Base-by-base conservation (phyloP, 1,284 basidiomycete species). In the Cyathus olla region DNA sequence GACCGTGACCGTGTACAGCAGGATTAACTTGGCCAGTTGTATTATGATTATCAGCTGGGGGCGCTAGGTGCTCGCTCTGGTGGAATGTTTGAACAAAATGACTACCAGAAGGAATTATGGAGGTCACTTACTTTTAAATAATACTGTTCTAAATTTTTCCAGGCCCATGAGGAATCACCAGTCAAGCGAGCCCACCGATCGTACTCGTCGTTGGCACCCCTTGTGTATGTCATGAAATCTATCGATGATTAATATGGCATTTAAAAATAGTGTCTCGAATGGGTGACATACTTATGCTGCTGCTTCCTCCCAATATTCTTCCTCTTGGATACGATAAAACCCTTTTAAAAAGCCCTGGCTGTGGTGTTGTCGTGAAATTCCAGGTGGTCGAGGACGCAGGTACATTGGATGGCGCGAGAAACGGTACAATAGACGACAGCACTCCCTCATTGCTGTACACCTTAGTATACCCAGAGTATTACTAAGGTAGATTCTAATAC, bases 221-320 rank as follows among this genome's bases (percentile, higher is more conserved):
- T 55, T 28, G 61, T 67, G 42, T 63, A 67, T 27, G 61, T 56
- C 63, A 67, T 59, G 40, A 57, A 62, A 56, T 67, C 66, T 67
- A 57, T 19, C 15, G 29, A 24, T n/a, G 50, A 2, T 24, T 22
- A n/a, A 6, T 35, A 29, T 8, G 29, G 24, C 26, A 10, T 40
- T 22, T 15, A n/a, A 22, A 19, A 29, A 24, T 42, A 13, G n/a
- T 51, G 8, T 46, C 44, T 21, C 5, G 9, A 21, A n/a, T 22
- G 21, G 5, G 28, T 13, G 26, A 51, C 49, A 10, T 27, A 51
- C 49, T 51, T 27, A 51, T 51, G 26, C 49, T 51, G 49, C 49
- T 51, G 28, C 49, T 51, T 51, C 49, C 49, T 27, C 49, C 49
- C 15, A 51, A 31, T 13, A 51, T 4, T 51, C 28, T 51, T 27